Base-by-base conservation (phyloP, 129 eudicot genomes). In the Flaveria brownii region DNA sequence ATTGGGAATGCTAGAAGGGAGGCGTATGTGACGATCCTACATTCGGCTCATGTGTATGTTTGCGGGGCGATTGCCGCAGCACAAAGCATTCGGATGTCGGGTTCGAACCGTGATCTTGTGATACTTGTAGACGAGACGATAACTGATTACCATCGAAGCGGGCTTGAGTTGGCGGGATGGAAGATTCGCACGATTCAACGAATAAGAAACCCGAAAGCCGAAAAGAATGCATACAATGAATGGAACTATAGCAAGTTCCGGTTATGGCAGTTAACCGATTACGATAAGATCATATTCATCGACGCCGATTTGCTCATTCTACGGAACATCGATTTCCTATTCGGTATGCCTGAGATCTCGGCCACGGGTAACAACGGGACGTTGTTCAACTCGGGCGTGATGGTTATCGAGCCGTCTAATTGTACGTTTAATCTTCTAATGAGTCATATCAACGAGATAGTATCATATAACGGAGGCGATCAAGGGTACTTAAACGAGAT, bases 211-310 rank as follows among this genome's bases (percentile, higher is more conserved):
- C 98, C 98, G 1, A 90, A 88, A 77, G 98, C 98, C 0, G 96
- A 94, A 36, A 85, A 77, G 11, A 92, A 93, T 26, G 93, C 98
- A 74, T 93, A 93, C 77, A 93, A 94, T 10, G 98, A 91, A 67
- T 94, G 97, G 97, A 94, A 94, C 84, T 94, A 94, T 73, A 94
- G 98, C 82, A 94, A 94, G 71, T 91, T 94, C 71, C 96, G 98
- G 1, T 90, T 94, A 68, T 94, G 98, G 98, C 98, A 94, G 47
- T 77, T 94, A 55, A 91, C 93, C 0, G 98, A 94, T 55, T 94
- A 94, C 66, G 88, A 94, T 77, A 94, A 91, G 68, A 89, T 94
- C 71, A 89, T 94, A 49, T 94, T 94, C 77, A 89, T 94, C 2
- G 98, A 94, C 73, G 96, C 98, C 0, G 98, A 94, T 79, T 41